Evolutionary conservation across 2,329 filamentous ascomycete genomes (phyloP), one percentile per base, ranked within the genome.

Genomic region (Aspergillus sp.): DNA sequence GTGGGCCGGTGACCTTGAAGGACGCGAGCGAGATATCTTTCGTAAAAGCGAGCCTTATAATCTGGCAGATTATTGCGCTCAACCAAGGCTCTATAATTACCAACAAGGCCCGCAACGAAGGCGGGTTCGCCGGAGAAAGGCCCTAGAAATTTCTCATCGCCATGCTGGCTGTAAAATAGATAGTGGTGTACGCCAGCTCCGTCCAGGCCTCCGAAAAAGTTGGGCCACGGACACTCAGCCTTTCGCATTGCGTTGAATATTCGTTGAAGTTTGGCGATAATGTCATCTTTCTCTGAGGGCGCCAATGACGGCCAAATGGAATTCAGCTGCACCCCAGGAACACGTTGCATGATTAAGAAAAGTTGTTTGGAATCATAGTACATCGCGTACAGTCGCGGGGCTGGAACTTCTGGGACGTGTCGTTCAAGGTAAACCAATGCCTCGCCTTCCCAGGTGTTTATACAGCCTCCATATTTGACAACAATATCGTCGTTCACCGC

Each of bases 371-470:
- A 52, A 43, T 68, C 64, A 42, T 65, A 30, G 47, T 67, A 70
- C 65, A 72, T 71, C 18, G 65, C 64, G 56, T 70, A 70, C 24
- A 72, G 62, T 59, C 68, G 65, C 53, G 68, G 69, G 22, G 65
- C 68, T 2, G 64, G 63, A 52, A 70, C 50, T 51, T 59, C 48
- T 30, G 68, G 66, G 47, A 68, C 61, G 18, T 71, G 51, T 55
- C 62, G 64, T 54, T 71, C 66, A 34, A 71, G 66, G 24, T 66
- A 59, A 6, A 59, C 5, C n/a, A 59, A 30, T 11, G 54, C 57
- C 44, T 59, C 30, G 49, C 53, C 57, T 56, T 59, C 57, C 39
- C 44, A 56, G 20, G 13, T 36, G 1, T 57, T 41, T 15, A 59
- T 39, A 41, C 39, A 12, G 22, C 39, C 24, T 12, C 68, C 72